A percentile compares a stretch with the other conserved stretches of the same genome.
Conservation (phyloP, 1,284 basidiomycete species). For the Cutaneotrichosporon cutaneum region DNA sequence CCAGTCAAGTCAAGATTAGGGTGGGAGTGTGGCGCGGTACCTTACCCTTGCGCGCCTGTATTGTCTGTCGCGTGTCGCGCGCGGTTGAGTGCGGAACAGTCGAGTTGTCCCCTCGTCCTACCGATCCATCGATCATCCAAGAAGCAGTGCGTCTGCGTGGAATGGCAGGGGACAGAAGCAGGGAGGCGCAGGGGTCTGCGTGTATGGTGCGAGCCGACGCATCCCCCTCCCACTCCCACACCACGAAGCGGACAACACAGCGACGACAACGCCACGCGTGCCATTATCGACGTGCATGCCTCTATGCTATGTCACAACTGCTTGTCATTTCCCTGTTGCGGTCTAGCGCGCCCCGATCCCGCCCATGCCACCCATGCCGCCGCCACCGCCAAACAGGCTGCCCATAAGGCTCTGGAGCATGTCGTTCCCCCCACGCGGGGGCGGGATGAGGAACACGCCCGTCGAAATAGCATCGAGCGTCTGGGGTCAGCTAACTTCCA, state of each 20-base stretch:
- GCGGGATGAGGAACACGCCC: slow-evolving; percentile 74
- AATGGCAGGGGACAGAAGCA: too few relatives aligned
- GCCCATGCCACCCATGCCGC: slow-evolving; percentile 35
- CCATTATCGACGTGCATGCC: slow-evolving; percentile 6
- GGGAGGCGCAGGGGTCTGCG: too few relatives aligned
- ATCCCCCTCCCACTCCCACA: not conserved
- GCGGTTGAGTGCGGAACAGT: too few relatives aligned
- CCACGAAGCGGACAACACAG: not conserved
- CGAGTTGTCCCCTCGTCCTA: not conserved
- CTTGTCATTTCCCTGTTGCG: not conserved
- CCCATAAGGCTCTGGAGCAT: slow-evolving; percentile 80
- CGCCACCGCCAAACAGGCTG: slow-evolving; percentile 74
- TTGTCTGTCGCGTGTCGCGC: not conserved
- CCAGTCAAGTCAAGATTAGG: too few relatives aligned
- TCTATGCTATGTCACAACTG: not conserved
- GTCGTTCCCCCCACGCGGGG: slow-evolving; percentile 68
- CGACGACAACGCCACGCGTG: not conserved
- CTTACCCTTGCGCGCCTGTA: not conserved
- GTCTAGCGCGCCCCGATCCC: slow-evolving; percentile 16
- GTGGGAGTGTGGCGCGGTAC: too few relatives aligned
- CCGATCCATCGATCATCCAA: not conserved
- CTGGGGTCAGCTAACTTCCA: slow-evolving; percentile 43
- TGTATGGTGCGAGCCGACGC: too few relatives aligned
- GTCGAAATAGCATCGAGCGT: slow-evolving; percentile 63
- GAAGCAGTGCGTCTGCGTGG: too few relatives aligned